Conservation (phyloP, 1,284 basidiomycete genomes). For the Rhodotorula sp. region DNA sequence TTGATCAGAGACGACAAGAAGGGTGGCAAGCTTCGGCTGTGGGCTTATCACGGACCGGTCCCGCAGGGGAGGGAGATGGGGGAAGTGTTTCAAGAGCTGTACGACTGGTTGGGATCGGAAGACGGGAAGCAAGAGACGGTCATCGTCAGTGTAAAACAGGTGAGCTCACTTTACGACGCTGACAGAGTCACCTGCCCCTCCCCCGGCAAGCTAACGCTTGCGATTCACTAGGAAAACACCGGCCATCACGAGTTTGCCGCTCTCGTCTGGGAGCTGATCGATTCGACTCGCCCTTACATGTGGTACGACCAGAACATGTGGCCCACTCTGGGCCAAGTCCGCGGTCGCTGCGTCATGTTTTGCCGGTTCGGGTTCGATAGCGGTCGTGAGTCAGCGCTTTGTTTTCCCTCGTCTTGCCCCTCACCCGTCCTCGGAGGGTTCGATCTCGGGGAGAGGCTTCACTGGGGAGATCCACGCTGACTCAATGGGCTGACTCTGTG, state of each 20-base stretch:
- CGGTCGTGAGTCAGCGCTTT: conserved; percentile 1
- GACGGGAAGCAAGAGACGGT: conserved; percentile 15
- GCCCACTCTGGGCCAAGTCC: conserved; percentile 19
- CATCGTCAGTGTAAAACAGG: conserved; percentile 26
- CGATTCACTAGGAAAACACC: conserved; percentile 9
- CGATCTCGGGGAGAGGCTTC: too few relatives aligned
- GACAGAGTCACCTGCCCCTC: not conserved
- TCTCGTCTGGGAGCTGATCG: conserved; percentile 10
- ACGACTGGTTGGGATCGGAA: conserved; percentile 7
- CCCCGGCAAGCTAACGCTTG: not conserved
- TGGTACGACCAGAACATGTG: conserved; percentile 27
- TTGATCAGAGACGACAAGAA: not conserved
- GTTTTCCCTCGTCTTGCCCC: not conserved
- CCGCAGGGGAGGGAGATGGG: conserved; percentile 7
- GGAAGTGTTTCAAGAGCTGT: conserved; percentile 17
- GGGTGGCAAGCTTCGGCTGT: not conserved
- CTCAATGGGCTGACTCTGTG: too few relatives aligned
- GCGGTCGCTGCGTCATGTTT: conserved; percentile 23
- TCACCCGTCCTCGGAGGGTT: too few relatives aligned
- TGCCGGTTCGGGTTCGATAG: conserved; percentile 21
- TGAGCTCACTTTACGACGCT: not conserved
- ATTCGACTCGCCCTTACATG: not conserved
- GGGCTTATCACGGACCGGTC: conserved; percentile 26
- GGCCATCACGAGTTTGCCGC: conserved; percentile 5
- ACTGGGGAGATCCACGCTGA: too few relatives aligned